Evolutionary conservation across 2,329 filamentous ascomycete genomes (phyloP), one percentile per base, ranked within the genome.

Genomic region (Huntiella moniliformis): DNA sequence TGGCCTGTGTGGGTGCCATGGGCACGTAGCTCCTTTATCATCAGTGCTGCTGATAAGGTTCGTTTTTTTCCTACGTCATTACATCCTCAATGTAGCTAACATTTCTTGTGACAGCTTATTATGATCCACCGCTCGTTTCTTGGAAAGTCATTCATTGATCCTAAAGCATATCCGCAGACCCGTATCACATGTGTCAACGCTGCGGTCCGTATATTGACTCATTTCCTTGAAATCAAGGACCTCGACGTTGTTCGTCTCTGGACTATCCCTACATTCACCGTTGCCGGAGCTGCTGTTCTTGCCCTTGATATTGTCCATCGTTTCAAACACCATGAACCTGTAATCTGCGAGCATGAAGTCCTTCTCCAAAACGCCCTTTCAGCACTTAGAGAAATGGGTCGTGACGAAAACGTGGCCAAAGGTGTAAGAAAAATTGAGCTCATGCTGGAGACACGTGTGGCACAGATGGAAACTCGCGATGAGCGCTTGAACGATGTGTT

Each of bases 111-210:
- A n/a, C 8, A 49, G 47, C 38, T 46, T 4, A 49, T 49, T 13
- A 49, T 49, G 47, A 49, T 49, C 15, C 47, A 49, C 17, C 43
- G 47, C n/a, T 49, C 47, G 4, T 49, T 49, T 11, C 47, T 49
- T 35, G 43, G 45, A 22, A 49, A 49, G 34, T 49, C 47, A 4
- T 43, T 49, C 5, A 43, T 46, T 17, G 47, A 49, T 12, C 42
- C 42, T 12, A 37, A 46, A 17, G 46, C 43, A 28, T 49, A 49
- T 31, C 43, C 45, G 8, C 38, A 42, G 13, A 49, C 47, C n/a
- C 38, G 47, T 6, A 33, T 38, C 5, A 49, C 47, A 18, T 49
- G 47, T 22, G 47, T 49, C 22, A 42, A 39, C 12, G 38, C 47
- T 5, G 43, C 47, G 10, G 43, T 49, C 15, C 45, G 43, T 2